Evolutionary conservation across 768 basidiomycete species (phyloP).

Genomic region (Mycena rebaudengoi): DNA sequence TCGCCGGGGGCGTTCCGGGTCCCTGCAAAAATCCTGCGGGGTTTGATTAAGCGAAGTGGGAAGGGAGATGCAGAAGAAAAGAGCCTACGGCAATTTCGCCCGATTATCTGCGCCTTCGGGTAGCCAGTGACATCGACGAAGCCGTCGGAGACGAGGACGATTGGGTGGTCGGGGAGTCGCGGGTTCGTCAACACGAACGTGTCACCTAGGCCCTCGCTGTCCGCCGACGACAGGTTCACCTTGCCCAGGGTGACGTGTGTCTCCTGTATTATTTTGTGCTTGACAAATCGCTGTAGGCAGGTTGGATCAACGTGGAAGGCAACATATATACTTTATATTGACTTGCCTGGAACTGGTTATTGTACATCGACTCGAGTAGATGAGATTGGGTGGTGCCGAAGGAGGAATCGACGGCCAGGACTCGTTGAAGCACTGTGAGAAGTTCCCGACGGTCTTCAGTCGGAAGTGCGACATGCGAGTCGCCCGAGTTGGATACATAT

Average conservation of each 20-base stretch:
- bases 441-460: conserved; percentile 20
- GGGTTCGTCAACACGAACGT: conserved; percentile 27
- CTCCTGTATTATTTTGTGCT: conserved; percentile 28
- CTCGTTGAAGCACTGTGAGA: conserved; percentile 11
- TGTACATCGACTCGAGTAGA: conserved; percentile 21
- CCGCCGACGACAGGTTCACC: conserved; percentile 17
- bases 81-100: conserved; percentile 23
- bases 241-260: conserved; percentile 23
- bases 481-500: conserved; percentile 6
- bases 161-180: conserved; percentile 26
- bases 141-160: conserved; percentile 26
- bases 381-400: conserved; percentile 10
- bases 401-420: conserved; percentile 10
- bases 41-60: not conserved
- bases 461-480: not conserved
- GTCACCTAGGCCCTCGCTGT: conserved; percentile 23
- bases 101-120: conserved; percentile 16
- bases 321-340: too few species aligned
- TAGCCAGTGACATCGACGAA: conserved; percentile 27
- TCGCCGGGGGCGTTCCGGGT: conserved; percentile 22
- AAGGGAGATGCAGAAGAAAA: not conserved
- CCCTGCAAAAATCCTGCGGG: conserved; percentile 23
- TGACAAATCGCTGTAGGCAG: conserved; percentile 19
- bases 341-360: conserved; percentile 23
- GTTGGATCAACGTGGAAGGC: not conserved